Conservation (phyloP, 148 eudicot genomes). For the Polygonum maritimum region DNA sequence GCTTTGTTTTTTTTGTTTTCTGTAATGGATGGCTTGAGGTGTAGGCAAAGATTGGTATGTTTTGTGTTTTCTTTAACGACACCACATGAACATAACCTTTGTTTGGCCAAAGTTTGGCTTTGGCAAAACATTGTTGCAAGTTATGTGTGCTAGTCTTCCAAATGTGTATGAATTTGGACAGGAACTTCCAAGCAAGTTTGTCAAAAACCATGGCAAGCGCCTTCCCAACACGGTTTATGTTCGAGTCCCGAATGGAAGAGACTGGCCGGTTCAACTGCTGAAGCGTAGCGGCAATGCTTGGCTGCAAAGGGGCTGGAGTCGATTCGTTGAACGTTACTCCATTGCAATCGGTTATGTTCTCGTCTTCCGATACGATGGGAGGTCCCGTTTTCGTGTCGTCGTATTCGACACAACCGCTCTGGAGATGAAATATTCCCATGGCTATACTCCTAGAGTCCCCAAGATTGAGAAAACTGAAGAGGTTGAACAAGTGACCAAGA, state of each 20-base stretch:
- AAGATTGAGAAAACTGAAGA: neutral
- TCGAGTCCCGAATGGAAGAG: neutral
- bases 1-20: no score
- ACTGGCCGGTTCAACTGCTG: neutral
- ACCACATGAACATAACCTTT: no score
- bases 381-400: neutral
- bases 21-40: no score
- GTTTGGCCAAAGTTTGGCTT: no score
- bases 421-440: neutral
- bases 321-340: neutral
- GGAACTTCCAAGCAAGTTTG: neutral
- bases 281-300: neutral
- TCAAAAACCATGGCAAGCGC: neutral
- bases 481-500: neutral
- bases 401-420: neutral
- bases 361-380: neutral
- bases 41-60: no score
- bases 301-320: neutral
- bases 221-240: neutral
- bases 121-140: neutral
- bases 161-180: neutral
- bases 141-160: neutral
- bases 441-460: neutral
- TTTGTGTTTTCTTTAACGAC: no score
- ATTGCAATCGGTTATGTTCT: neutral